Conservation (phyloP, 192 early-diverging fungal species). For the Coemansia sp. region DNA sequence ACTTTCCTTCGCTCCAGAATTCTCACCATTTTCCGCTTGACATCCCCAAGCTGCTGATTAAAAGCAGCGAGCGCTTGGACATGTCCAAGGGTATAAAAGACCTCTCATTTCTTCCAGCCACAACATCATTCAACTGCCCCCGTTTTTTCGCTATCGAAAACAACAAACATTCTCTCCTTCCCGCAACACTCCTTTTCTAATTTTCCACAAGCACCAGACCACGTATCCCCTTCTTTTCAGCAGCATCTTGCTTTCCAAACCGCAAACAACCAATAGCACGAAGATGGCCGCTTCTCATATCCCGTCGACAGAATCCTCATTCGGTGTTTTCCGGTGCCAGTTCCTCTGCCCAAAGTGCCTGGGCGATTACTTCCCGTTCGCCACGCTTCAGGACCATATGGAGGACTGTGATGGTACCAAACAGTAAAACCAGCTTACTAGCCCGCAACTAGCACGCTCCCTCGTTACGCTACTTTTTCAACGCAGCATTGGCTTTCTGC, state of each 20-base stretch:
- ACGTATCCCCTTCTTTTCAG: constrained; percentile 3
- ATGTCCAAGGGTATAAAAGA: neutral
- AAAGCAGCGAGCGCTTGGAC: neutral
- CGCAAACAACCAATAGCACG: neutral
- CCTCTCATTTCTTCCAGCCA: too few species aligned
- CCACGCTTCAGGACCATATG: constrained; percentile 34
- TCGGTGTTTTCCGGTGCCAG: constrained; percentile 34
- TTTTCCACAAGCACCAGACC: neutral
- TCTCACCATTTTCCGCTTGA: constrained; percentile 9
- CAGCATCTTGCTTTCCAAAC: neutral
- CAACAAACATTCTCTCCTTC: too few species aligned
- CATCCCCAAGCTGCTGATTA: too few species aligned
- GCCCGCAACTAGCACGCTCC: too few species aligned
- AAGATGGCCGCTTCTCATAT: constrained; percentile 35
- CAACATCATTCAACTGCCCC: too few species aligned
- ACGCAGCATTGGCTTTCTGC: neutral
- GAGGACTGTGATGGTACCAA: constrained; percentile 17
- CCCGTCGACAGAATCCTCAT: constrained; percentile 23
- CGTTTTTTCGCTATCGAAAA: too few species aligned
- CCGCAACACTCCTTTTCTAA: too few species aligned
- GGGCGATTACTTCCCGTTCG: constrained; percentile 20
- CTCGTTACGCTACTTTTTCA: neutral
- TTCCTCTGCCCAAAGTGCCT: constrained; percentile 38
- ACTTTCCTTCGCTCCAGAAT: constrained; percentile 6
- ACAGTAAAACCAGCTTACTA: neutral